phyloP scores from a whole-genome alignment of 1,284 basidiomycete genomes.

The Ceratobasidium sp. region DNA sequence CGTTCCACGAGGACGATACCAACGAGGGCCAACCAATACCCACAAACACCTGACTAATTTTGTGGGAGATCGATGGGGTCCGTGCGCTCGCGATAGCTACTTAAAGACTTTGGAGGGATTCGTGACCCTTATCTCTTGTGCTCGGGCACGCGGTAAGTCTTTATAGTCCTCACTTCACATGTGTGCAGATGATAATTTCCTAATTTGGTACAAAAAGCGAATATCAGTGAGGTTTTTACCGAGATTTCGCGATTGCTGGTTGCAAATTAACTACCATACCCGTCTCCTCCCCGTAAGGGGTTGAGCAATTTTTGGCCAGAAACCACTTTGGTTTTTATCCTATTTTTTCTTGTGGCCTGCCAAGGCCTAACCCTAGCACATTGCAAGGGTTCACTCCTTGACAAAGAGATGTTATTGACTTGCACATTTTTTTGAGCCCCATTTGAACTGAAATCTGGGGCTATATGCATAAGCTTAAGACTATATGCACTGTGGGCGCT shows the following conservation, averaged over 20 bases:
- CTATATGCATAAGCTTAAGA: too few species aligned
- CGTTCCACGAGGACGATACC: not conserved
- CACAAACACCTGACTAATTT: slow-evolving; percentile 31
- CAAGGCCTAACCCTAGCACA: slow-evolving; percentile 38
- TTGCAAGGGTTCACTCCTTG: too few species aligned
- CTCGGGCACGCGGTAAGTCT: slow-evolving; percentile 76
- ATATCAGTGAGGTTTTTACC: slow-evolving; percentile 92
- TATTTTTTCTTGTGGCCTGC: slow-evolving; percentile 4
- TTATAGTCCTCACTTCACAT: too few species aligned
- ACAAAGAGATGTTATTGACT: too few species aligned
- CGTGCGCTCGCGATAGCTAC: slow-evolving; percentile 34
- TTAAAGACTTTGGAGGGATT: not conserved
- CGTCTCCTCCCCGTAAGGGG: slow-evolving; percentile 78
- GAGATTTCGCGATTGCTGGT: slow-evolving; percentile 93
- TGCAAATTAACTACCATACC: slow-evolving; percentile 92
- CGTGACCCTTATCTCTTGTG: slow-evolving; percentile 76
- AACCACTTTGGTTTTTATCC: slow-evolving; percentile 10
- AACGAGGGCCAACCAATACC: slow-evolving; percentile 27
- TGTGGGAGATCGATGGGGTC: slow-evolving; percentile 12
- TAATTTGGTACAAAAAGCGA: slow-evolving; percentile 60
- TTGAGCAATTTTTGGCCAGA: slow-evolving; percentile 79
- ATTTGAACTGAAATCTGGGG: too few species aligned
- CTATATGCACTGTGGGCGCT: too few species aligned
- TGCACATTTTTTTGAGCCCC: too few species aligned
- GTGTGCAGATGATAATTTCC: too few species aligned